Conservation (phyloP, 805 yeast genomes). For the Ogataea pignaliae region DNA sequence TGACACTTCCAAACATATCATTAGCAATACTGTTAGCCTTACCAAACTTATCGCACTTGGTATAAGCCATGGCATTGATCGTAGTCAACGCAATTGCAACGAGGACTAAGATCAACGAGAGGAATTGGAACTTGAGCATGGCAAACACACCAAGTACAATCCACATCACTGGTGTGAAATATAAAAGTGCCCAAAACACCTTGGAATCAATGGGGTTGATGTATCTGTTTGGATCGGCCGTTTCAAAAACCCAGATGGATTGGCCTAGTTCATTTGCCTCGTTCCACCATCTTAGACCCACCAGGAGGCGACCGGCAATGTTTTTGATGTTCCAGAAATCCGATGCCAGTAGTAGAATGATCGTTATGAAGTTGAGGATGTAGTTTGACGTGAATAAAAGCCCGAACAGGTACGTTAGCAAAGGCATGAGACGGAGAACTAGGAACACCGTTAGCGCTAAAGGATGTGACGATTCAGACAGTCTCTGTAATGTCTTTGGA, state of each 20-base stretch:
- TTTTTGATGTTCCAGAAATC: slow-evolving; percentile 95
- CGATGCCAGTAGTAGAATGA: slow-evolving; percentile 72
- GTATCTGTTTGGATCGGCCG: slow-evolving; percentile 64
- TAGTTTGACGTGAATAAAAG: slow-evolving; percentile 59
- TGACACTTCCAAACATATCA: slow-evolving; percentile 49
- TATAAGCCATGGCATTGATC: slow-evolving; percentile 86
- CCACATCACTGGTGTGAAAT: slow-evolving; percentile 77
- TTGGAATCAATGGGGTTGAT: slow-evolving; percentile 91
- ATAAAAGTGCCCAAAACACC: slow-evolving; percentile 79
- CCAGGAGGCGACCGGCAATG: slow-evolving; percentile 82
- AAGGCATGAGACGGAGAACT: slow-evolving; percentile 57
- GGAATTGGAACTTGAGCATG: slow-evolving; percentile 67
- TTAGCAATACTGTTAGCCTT: slow-evolving; percentile 68
- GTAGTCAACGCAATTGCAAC: slow-evolving; percentile 69
- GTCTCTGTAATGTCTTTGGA: slow-evolving; percentile 36
- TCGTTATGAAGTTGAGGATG: slow-evolving; percentile 72
- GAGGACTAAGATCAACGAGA: slow-evolving; percentile 55
- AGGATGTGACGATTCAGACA: slow-evolving; percentile 77
- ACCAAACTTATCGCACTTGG: slow-evolving; percentile 89
- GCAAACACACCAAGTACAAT: slow-evolving; percentile 69
- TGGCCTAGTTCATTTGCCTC: slow-evolving; percentile 65
- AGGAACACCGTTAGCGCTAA: slow-evolving; percentile 66
- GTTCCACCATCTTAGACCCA: slow-evolving; percentile 97
- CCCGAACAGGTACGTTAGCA: slow-evolving; percentile 68
- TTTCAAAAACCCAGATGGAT: slow-evolving; percentile 83